Percentiles rank a stretch among this genome's conserved stretches.
These are phyloP conservation scores for Chytridiales sp. DNA, from an alignment of 371 early-diverging fungal genomes.

Conservation along the genomic window DNA sequence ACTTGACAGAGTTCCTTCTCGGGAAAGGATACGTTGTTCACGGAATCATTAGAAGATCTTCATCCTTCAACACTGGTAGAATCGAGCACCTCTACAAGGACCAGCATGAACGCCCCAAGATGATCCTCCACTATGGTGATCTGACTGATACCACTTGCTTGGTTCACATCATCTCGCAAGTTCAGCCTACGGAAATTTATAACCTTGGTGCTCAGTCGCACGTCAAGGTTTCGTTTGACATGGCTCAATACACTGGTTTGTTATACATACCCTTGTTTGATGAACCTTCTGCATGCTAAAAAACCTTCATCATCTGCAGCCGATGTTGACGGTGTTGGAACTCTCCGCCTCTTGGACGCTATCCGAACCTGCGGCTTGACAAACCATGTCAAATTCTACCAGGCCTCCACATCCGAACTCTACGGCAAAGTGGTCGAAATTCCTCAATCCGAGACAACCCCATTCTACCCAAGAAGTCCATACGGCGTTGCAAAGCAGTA, in stretches of 20 bases:
- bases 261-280: neutral
- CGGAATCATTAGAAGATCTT: slow-evolving; percentile 82
- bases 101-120: slow-evolving; percentile 68
- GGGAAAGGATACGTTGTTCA: slow-evolving; percentile 76
- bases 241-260: slow-evolving; percentile 82
- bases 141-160: slow-evolving; percentile 80
- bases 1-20: slow-evolving; percentile 73
- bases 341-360: slow-evolving; percentile 77
- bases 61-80: slow-evolving; percentile 80
- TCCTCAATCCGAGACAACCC: slow-evolving; percentile 82
- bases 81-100: slow-evolving; percentile 80
- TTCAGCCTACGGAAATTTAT: slow-evolving; percentile 79
- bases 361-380: slow-evolving; percentile 76
- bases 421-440: slow-evolving; percentile 81
- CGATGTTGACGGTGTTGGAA: slow-evolving; percentile 82
- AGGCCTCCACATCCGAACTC: slow-evolving; percentile 79
- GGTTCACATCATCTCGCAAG: slow-evolving; percentile 72
- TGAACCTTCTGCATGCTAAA: neutral
- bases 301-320: slow-evolving; percentile 11
- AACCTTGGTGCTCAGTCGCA: slow-evolving; percentile 68
- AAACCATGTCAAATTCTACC: slow-evolving; percentile 76
- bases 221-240: slow-evolving; percentile 86
- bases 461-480: slow-evolving; percentile 84
- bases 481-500: slow-evolving; percentile 82
- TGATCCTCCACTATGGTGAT: slow-evolving; percentile 84